phyloP scores from a whole-genome alignment of 441 rosid species.

The Gossypium trilobum region DNA sequence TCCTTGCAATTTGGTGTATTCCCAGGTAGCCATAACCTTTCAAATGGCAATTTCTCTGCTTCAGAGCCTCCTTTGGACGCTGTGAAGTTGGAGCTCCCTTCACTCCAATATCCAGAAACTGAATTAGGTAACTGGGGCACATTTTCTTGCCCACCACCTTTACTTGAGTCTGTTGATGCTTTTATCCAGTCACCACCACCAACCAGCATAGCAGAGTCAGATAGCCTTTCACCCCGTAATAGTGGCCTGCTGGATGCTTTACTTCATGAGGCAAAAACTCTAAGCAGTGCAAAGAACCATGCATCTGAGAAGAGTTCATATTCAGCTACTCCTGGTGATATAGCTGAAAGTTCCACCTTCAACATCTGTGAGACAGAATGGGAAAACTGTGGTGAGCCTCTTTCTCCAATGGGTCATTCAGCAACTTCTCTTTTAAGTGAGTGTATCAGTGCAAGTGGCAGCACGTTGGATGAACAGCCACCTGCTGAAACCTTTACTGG shows the following conservation, averaged over 20 bases:
- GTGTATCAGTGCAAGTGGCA: conserved; percentile 46
- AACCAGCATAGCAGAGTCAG: conserved; percentile 38
- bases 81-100: conserved; percentile 99
- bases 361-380: conserved; percentile 46
- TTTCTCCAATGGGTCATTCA: conserved; percentile 54
- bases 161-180: conserved; percentile 59
- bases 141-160: conserved; percentile 51
- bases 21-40: conserved; percentile 70
- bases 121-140: conserved; percentile 64
- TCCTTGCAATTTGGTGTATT: conserved; percentile 42
- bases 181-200: conserved; percentile 80
- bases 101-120: conserved; percentile 93
- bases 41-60: conserved; percentile 81
- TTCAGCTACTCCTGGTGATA: conserved; percentile 58
- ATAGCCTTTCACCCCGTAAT: conserved; percentile 55
- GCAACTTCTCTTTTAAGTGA: conserved; percentile 54
- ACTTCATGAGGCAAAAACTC: conserved; percentile 64
- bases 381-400: conserved; percentile 50
- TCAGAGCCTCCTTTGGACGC: conserved; percentile 63
- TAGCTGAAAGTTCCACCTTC: conserved; percentile 42
- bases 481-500: conserved; percentile 35
- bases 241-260: conserved; percentile 93
- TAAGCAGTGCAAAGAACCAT: conserved; percentile 55
- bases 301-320: conserved; percentile 56
- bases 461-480: conserved; percentile 51